Evolutionary conservation across 176 grass and related monocot genomes (phyloP), one percentile per base, ranked within the genome.

Genomic region (Cenchrus americanus): DNA sequence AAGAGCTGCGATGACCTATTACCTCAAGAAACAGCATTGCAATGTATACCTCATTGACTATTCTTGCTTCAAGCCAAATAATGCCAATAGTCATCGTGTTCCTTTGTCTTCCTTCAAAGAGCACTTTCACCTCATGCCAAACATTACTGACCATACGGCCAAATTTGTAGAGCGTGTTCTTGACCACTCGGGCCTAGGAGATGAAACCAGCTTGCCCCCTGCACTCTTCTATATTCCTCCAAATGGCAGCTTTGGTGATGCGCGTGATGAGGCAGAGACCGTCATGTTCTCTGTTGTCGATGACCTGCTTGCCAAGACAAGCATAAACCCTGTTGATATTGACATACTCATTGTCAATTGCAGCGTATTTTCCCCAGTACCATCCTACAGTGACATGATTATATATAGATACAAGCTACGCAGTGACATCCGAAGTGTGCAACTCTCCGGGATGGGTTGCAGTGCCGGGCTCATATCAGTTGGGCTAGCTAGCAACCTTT

Each of bases 381-480:
- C 76, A 23, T 65, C 76, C 43, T n/a, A 23, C 8, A 41, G 34
- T 3, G 54, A 60, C 54, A 61, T 77, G 55, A 22, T 77, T 19
- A 44, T 77, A 22, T 22, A 5, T 3, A 60, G 40, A 8, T 77
- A 60, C 54, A 76, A 76, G 52, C 53, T 76, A 7, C 18, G 52
- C 10, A n/a, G 19, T 8, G 73, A 76, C 19, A 76, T 60, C 32
- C 34, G 19, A 9, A 23, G 18, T 2, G 17, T 76, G 53, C 73
- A 76, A 0, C 53, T 76, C 73, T 76, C 73, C 1, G 73, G 73
- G 0, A 76, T 76, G 73, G 73, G 53, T 32, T 76, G 73, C n/a
- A 60, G 73, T 7, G 71, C 30, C 1, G 34, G 54, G 37, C 11
- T 77, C 9, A 61, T 77, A 10, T 11, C 37, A 0, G 74, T 76